These are phyloP conservation scores for Blumeria hordei DNA, from an alignment of 2,329 filamentous ascomycete genomes.

Conservation along the genomic window DNA sequence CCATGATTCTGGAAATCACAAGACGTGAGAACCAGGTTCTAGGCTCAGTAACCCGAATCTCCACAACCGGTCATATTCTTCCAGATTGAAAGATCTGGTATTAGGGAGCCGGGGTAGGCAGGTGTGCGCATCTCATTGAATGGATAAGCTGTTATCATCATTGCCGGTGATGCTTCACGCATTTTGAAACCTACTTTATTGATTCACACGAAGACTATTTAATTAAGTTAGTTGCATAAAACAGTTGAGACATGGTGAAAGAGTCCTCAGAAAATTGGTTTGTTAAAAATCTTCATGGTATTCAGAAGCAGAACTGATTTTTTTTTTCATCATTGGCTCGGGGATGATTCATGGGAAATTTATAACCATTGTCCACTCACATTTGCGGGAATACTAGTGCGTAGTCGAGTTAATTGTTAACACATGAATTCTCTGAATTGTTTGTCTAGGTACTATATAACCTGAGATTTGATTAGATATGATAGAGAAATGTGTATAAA, in stretches of 20 bases:
- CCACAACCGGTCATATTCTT: conserved; percentile 49
- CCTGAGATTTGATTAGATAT: neutral
- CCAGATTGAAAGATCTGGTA: conserved; percentile 31
- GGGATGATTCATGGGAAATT: neutral
- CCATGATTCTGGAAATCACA: conserved; percentile 23
- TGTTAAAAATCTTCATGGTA: conserved; percentile 34
- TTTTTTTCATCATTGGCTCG: conserved; percentile 35
- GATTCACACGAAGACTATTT: too few species aligned
- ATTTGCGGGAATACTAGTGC: too few species aligned
- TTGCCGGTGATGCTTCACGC: conserved; percentile 4
- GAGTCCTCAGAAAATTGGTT: conserved; percentile 25
- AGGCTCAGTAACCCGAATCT: conserved; percentile 42
- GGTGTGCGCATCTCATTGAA: conserved; percentile 39
- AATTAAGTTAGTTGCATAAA: too few species aligned
- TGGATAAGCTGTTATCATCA: conserved; percentile 52
- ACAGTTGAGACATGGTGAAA: too few species aligned
- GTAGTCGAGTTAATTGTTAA: too few species aligned
- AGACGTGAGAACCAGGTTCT: conserved; percentile 29
- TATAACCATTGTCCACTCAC: too few species aligned
- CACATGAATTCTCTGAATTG: too few species aligned
- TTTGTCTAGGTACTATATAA: neutral
- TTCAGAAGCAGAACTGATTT: conserved; percentile 60
- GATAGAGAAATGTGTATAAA: too few species aligned
- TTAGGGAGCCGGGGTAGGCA: conserved; percentile 45
- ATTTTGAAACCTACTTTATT: too few species aligned